These are phyloP conservation scores for Verticillium albo-atrum DNA, from an alignment of 2,329 filamentous ascomycete species.

Conservation along the genomic window DNA sequence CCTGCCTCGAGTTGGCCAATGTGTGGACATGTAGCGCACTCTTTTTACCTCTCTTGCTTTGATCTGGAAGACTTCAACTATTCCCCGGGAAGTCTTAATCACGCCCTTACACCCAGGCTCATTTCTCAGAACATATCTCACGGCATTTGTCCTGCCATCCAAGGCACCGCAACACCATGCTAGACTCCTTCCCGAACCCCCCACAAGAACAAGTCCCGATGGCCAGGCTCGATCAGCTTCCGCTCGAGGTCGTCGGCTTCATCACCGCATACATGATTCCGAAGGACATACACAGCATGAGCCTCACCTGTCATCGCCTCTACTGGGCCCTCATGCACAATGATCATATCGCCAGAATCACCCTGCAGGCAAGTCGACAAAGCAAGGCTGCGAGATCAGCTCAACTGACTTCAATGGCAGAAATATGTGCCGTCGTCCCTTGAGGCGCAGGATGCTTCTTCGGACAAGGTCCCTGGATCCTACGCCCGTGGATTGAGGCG, in stretches of 20 bases:
- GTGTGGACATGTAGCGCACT: background rate
- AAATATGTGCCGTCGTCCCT: background rate
- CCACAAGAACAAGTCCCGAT: background rate
- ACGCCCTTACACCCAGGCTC: too few relatives aligned
- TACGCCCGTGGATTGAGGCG: conserved; percentile 54
- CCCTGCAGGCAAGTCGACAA: background rate
- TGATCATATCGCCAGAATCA: conserved; percentile 2
- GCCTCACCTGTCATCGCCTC: conserved; percentile 4
- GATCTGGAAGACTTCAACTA: too few relatives aligned
- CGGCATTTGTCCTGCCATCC: background rate
- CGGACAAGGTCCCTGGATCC: background rate
- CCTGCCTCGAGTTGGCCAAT: background rate
- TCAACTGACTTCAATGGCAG: conserved; percentile 2
- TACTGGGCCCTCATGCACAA: background rate
- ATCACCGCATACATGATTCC: background rate
- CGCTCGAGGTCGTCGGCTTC: background rate
- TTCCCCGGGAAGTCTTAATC: too few relatives aligned
- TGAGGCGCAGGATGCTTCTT: background rate
- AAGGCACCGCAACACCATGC: background rate
- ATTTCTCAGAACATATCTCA: background rate
- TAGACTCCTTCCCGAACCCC: background rate
- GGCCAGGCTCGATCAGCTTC: background rate
- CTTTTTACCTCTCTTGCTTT: background rate
- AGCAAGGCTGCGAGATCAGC: background rate
- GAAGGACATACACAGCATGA: background rate